phyloP scores from a whole-genome alignment of 352 stramenopile genomes.

The Plasmopara viticola region DNA sequence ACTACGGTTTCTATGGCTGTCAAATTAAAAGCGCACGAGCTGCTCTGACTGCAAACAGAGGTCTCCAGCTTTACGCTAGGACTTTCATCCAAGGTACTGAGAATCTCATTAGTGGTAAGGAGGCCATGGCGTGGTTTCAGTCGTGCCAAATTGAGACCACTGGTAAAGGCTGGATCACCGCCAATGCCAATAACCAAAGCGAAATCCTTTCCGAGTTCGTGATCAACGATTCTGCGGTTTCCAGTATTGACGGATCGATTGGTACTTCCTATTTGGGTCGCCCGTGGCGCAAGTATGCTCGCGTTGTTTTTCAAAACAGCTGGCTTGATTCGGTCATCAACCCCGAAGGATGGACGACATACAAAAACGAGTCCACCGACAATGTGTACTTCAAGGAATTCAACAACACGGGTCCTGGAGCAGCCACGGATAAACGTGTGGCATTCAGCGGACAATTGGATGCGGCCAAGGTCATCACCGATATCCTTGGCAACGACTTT shows the following conservation, averaged over 20 bases:
- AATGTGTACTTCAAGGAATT: slow-evolving; percentile 17
- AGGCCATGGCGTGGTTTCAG: slow-evolving; percentile 5
- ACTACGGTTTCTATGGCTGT: slow-evolving; percentile 9
- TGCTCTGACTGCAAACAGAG: slow-evolving; percentile 5
- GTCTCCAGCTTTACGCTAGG: slow-evolving; percentile 1
- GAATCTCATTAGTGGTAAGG: slow-evolving; percentile 5
- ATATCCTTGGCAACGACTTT: slow-evolving; percentile 7
- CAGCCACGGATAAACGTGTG: slow-evolving; percentile 6
- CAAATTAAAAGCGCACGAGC: slow-evolving; percentile 7
- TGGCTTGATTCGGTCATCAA: slow-evolving; percentile 6
- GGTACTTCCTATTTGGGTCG: slow-evolving; percentile 7
- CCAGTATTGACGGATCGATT: background rate
- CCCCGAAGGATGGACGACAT: slow-evolving; percentile 5
- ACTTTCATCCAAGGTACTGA: slow-evolving; percentile 6
- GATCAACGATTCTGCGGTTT: slow-evolving; percentile 10
- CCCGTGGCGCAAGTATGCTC: slow-evolving; percentile 8
- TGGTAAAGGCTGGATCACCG: background rate
- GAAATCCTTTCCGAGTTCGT: slow-evolving; percentile 8
- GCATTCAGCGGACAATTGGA: no score
- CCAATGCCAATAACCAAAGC: slow-evolving; percentile 9
- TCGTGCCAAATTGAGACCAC: background rate
- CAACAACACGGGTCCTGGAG: slow-evolving; percentile 8
- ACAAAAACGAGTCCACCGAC: slow-evolving; percentile 1
- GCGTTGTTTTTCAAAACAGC: slow-evolving; percentile 9
- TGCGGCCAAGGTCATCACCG: slow-evolving; percentile 4